Conservation (phyloP, 805 yeast genomes). For the Pichia kluyveri region DNA sequence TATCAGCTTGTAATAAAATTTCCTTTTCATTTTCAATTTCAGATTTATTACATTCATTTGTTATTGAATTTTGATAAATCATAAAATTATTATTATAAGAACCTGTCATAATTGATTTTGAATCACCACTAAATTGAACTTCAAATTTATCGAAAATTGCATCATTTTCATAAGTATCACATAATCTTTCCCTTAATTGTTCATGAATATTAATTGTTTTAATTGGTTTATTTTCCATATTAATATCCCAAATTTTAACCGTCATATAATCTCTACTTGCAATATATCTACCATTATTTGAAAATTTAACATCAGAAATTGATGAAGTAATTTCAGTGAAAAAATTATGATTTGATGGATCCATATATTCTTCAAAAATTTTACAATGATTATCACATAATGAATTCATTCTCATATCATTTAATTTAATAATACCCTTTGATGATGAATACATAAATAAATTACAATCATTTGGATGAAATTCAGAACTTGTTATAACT, state of each 20-base stretch:
- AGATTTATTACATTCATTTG: conserved; percentile 7
- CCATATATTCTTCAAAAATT: conserved; percentile 86
- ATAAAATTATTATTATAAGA: conserved; percentile 94
- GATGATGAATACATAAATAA: conserved; percentile 91
- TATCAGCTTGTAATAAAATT: conserved; percentile 92
- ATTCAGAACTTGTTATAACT: conserved; percentile 93
- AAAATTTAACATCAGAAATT: conserved; percentile 87
- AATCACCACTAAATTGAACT: conserved; percentile 91
- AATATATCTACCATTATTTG: conserved; percentile 86
- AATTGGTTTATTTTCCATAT: conserved; percentile 92
- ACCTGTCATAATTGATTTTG: conserved; percentile 89
- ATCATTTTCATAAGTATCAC: conserved; percentile 97
- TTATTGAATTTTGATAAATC: conserved; percentile 83
- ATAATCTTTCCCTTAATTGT: conserved; percentile 81
- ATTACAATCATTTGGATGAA: conserved; percentile 90
- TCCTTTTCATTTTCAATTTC: conserved; percentile 38
- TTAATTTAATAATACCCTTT: conserved; percentile 89
- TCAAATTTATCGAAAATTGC: conserved; percentile 98
- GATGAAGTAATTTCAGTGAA: conserved; percentile 95
- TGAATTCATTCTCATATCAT: conserved; percentile 95
- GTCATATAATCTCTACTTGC: conserved; percentile 97
- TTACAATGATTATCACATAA: conserved; percentile 85
- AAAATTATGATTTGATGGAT: conserved; percentile 87
- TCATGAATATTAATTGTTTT: conserved; percentile 95
- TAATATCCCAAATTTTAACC: conserved; percentile 95